A percentile compares a stretch with the other conserved stretches of the same genome.
phyloP scores from a whole-genome alignment of 768 basidiomycete species.

The Rhizopogon roseolus region DNA sequence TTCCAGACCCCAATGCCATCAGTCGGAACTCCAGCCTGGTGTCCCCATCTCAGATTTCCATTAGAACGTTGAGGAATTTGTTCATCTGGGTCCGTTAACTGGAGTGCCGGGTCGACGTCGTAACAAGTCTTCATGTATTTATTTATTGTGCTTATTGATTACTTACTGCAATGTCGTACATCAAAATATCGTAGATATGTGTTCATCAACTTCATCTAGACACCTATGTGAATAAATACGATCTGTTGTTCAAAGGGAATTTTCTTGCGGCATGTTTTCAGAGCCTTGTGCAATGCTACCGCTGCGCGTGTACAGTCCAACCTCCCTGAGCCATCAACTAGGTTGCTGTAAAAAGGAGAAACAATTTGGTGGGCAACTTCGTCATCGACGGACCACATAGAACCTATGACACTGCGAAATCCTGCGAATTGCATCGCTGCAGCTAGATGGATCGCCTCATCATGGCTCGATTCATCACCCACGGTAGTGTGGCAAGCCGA shows the following conservation, averaged over 20 bases:
- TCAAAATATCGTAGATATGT: not conserved
- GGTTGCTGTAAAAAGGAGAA: not conserved
- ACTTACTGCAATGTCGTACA: not conserved
- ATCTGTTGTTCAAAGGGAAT: conserved; percentile 1
- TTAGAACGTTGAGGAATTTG: too few relatives aligned
- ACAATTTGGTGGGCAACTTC: conserved; percentile 3
- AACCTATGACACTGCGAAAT: conserved; percentile 15
- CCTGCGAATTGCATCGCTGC: conserved; percentile 18
- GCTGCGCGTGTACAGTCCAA: not conserved
- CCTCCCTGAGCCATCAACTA: not conserved
- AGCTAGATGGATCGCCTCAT: conserved; percentile 17
- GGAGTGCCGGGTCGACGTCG: too few relatives aligned
- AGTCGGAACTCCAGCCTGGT: too few relatives aligned
- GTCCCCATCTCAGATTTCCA: too few relatives aligned
- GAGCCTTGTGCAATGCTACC: not conserved
- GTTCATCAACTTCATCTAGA: not conserved
- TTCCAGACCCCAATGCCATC: too few relatives aligned
- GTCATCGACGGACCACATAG: conserved; percentile 19
- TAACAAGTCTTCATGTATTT: not conserved
- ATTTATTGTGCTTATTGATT: not conserved
- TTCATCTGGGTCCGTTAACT: too few relatives aligned
- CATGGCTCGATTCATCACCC: conserved; percentile 10
- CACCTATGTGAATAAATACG: not conserved
- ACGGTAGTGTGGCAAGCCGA: conserved; percentile 20
- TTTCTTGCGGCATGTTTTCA: not conserved